These are phyloP conservation scores for Claviceps fusiformis DNA, from an alignment of 2,329 filamentous ascomycete genomes.

Conservation along the genomic window DNA sequence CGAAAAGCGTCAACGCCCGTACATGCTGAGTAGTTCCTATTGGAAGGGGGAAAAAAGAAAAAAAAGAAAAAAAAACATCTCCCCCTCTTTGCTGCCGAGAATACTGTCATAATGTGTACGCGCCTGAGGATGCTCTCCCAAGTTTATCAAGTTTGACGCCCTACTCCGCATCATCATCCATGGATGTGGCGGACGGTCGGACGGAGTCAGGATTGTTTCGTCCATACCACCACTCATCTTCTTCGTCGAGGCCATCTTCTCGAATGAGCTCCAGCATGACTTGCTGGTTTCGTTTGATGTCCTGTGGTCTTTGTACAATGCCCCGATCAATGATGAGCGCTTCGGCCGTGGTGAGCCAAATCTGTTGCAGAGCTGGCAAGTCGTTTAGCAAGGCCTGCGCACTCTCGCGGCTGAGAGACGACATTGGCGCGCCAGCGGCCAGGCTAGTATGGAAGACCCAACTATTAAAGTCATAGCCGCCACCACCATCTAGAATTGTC, in stretches of 20 bases:
- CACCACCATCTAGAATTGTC: conserved; percentile 14
- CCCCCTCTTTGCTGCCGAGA: neutral
- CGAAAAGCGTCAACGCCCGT: conserved; percentile 4
- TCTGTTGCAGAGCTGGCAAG: conserved; percentile 42
- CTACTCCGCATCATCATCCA: conserved; percentile 36
- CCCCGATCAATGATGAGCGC: conserved; percentile 45
- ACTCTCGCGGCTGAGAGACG: conserved; percentile 35
- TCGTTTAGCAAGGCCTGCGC: conserved; percentile 38
- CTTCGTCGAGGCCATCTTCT: conserved; percentile 43
- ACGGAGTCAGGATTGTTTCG: conserved; percentile 39
- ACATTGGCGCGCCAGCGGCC: conserved; percentile 49
- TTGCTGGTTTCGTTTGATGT: conserved; percentile 50
- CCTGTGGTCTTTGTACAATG: conserved; percentile 42
- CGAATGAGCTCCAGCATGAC: conserved; percentile 51
- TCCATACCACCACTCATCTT: conserved; percentile 52
- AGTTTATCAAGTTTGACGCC: neutral
- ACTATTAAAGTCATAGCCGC: conserved; percentile 18
- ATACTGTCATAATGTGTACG: neutral
- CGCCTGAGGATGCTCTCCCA: neutral
- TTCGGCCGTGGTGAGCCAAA: conserved; percentile 51
- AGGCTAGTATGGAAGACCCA: conserved; percentile 46
- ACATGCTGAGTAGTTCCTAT: neutral
- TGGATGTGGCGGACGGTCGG: conserved; percentile 34
- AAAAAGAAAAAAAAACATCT: too few species aligned
- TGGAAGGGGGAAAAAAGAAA: too few species aligned